A percentile compares a stretch with the other conserved stretches of the same genome.
Evolutionary conservation across 1,284 basidiomycete species (phyloP).

Genomic region (Porogramme epimiltina): DNA sequence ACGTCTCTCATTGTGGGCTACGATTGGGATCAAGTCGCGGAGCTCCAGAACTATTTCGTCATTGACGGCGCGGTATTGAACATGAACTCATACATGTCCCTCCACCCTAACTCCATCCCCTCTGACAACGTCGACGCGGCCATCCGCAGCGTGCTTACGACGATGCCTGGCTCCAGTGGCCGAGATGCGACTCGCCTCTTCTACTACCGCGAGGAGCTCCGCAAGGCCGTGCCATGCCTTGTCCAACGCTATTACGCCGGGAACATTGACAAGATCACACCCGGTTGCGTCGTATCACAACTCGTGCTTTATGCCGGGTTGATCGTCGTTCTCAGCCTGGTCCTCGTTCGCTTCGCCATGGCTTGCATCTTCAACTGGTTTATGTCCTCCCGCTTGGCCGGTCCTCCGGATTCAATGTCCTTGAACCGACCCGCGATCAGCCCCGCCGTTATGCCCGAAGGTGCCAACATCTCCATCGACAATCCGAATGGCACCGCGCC

Average conservation of each 20-base stretch:
- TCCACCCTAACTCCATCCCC: conserved; percentile 69
- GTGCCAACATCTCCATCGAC: conserved; percentile 89
- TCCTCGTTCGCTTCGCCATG: conserved; percentile 93
- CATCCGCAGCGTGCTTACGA: conserved; percentile 74
- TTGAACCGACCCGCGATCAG: conserved; percentile 81
- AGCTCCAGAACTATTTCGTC: conserved; percentile 75
- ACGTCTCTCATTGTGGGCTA: conserved; percentile 78
- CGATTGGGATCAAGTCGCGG: conserved; percentile 83
- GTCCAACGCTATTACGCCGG: conserved; percentile 88
- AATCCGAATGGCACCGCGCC: conserved; percentile 91
- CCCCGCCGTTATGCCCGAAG: conserved; percentile 94
- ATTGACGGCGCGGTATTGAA: conserved; percentile 95
- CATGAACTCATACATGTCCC: conserved; percentile 82
- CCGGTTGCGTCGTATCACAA: conserved; percentile 92
- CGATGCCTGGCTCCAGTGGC: conserved; percentile 56
- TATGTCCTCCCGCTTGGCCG: conserved; percentile 78
- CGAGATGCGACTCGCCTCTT: conserved; percentile 92
- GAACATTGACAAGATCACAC: conserved; percentile 94
- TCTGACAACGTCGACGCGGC: conserved; percentile 83
- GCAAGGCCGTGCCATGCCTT: conserved; percentile 77
- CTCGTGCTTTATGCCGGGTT: conserved; percentile 92
- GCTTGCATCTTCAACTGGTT: conserved; percentile 98
- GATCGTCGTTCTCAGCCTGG: conserved; percentile 88
- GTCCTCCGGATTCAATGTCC: conserved; percentile 67
- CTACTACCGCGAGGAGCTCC: conserved; percentile 68